Conservation (phyloP, 805 yeast genomes). For the Blastobotrys muscicola region DNA sequence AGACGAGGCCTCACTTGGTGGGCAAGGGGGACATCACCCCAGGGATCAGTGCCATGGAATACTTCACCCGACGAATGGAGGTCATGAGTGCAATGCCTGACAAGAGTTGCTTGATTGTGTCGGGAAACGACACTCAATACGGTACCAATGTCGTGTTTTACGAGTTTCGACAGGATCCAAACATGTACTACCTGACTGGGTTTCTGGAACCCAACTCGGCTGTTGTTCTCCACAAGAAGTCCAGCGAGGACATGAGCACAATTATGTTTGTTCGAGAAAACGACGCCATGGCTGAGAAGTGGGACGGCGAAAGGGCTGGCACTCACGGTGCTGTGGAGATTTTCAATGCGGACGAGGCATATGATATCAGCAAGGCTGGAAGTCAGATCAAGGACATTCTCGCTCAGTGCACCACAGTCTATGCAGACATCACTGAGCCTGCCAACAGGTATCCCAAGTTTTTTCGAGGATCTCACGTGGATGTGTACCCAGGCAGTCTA, state of each 20-base stretch:
- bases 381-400: conserved; percentile 4
- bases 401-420: conserved; percentile 5
- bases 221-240: conserved; percentile 42
- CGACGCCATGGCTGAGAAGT: conserved; percentile 66
- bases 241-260: conserved; percentile 33
- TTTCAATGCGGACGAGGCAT: conserved; percentile 79
- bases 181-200: conserved; percentile 79
- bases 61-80: conserved; percentile 57
- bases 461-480: conserved; percentile 6
- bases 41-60: conserved; percentile 78
- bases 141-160: conserved; percentile 89
- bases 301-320: conserved; percentile 96
- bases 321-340: conserved; percentile 68
- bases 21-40: conserved; percentile 76
- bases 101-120: conserved; percentile 60
- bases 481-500: conserved; percentile 5
- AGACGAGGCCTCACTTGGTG: conserved; percentile 72
- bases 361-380: conserved; percentile 34
- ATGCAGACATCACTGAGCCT: conserved; percentile 8
- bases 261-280: conserved; percentile 84
- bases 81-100: conserved; percentile 51
- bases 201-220: conserved; percentile 82
- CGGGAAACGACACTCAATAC: conserved; percentile 62
- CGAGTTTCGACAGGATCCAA: conserved; percentile 86
- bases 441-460: conserved; percentile 7